Base-by-base conservation (phyloP, 2,329 filamentous ascomycete genomes). In the Aureobasidium melanogenum region DNA sequence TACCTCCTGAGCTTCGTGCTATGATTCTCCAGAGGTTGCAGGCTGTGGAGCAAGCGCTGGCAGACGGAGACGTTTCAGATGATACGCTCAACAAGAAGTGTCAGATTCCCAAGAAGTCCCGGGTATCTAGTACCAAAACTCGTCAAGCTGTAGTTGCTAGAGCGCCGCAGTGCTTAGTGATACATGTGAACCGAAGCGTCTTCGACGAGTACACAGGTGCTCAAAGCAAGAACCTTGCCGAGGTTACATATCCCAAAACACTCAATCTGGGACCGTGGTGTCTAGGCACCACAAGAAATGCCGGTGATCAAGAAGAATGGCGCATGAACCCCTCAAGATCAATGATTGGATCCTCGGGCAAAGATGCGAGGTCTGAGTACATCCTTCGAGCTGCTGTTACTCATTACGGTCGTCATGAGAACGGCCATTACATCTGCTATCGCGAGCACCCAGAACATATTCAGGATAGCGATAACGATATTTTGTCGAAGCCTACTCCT, bases 401-500 rank as follows among this genome's bases (percentile, higher is more conserved):
- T 0, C 94, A 97, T 71, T 89, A 88, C 64, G 94, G 94, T 4
- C 82, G 88, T 34, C 94, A 97, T 72, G 91, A 97, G 64, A 96
- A 96, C 68, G 94, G 94, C 0, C 94, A 99, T 75, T 97, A 99
- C 68, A 86, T 97, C 41, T 96, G 91, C 71, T 96, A 94, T 73
- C 83, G 90, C 56, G 89, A 88, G 68, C 87, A 90, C 68, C 80
- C 83, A 48, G 62, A 63, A 12, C 43, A 22, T 48, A 60, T 8
- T 22, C 43, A 3, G 70, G 65, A 65, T 6, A 67, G 69, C 0
- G 64, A 73, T 2, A 70, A 73, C 7, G 63, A 67, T 6, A 47
- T 64, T 28, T 62, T 66, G 1, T 64, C 68, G 15, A 66, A 30
- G 36, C 47, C n/a, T 61, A 64, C 19, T 50, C 67, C 28, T 15